Evolutionary conservation across 306 rosid genomes (phyloP), one percentile per base, ranked within the genome.

Genomic region (Prunus mira): DNA sequence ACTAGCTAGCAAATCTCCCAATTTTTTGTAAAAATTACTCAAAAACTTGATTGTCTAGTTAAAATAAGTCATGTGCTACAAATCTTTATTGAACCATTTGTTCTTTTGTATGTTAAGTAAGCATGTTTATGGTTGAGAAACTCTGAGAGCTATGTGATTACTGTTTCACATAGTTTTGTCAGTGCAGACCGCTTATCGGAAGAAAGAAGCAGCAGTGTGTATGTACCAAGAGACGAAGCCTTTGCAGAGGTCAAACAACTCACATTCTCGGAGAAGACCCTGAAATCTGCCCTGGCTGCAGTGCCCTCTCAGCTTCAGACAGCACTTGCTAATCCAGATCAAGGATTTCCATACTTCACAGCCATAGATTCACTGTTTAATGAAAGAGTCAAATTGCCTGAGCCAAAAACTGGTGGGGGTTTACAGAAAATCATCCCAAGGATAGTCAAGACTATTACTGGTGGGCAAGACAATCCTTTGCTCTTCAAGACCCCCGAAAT

Each of bases 211-310:
- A 45, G 50, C 20, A 56, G 43, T 10, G 64, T 81, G 12, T 83
- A 83, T 22, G 84, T 86, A 0, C 89, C 89, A 0, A 60, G 87
- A 61, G 89, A 86, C 20, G 89, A 86, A 67, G 58, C 83, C n/a
- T 86, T 86, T 73, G 66, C 84, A 15, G 85, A 83, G 76, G 27
- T 86, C 7, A 86, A 86, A 50, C 32, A 72, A 11, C 0, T 41
- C 3, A 69, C 77, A 1, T 86, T 86, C 25, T 60, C 57, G 0
- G 78, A 66, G 1, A 80, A 58, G 50, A 20, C 85, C 10, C 19
- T 78, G 5, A 75, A 66, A 54, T 72, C 76, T 2, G 76, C 81
- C 18, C 45, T 86, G 18, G 85, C 60, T 14, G 67, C 82, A 1
- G 50, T 86, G 52, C 7, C 75, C 54, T 87, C 89, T 3, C 43